Base-by-base conservation (phyloP, 208 protist genomes). In the Novymonas esmeraldas region DNA sequence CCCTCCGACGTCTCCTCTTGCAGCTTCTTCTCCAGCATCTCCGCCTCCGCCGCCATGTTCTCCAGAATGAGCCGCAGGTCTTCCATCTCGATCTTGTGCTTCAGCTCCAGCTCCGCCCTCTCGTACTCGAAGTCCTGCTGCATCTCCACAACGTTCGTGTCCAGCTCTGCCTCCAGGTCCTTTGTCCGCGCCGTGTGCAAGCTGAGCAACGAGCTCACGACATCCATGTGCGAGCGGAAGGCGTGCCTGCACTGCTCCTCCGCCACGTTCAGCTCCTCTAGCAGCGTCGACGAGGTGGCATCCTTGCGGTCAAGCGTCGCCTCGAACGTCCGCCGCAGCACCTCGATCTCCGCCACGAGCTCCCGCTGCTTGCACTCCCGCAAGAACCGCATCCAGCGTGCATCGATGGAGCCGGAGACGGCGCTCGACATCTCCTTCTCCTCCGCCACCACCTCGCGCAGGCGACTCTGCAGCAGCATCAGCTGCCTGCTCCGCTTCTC, bases 181-280 rank as follows among this genome's bases (percentile, higher is more conserved):
- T 71, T 64, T 34, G 93, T 85, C 34, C 90, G 82, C n/a, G 64
- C 57, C 22, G 85, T 73, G 33, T 98, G 95, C 66, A 98, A 81
- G 22, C 95, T 79, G 20, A 97, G 92, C 13, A 99, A 80, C 6
- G 84, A 80, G 41, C 97, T 93, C 1, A 98, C 89, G 7, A 94
- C 84, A 34, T 90, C 79, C 67, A 98, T 84, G 66, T 99, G 95
- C 13, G 94, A 85, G 2, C 92, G 85, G 51, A 97, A 93, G 0
- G 93, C 89, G 51, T 92, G 84, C 5, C 82, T 71, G 55, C 97
- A 97, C 87, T 99, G 97, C 57, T 98, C 93, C 84, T 98, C 97
- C 0, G 79, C 84, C 45, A 98, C 95, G 10, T 92, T 85, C 11
- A 98, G 67, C 50, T 98, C 93, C 2, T 70, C 44, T 31, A 94